Base-by-base conservation (phyloP, 1,139 yeast genomes). In the Zygosaccharomyces sapae region DNA sequence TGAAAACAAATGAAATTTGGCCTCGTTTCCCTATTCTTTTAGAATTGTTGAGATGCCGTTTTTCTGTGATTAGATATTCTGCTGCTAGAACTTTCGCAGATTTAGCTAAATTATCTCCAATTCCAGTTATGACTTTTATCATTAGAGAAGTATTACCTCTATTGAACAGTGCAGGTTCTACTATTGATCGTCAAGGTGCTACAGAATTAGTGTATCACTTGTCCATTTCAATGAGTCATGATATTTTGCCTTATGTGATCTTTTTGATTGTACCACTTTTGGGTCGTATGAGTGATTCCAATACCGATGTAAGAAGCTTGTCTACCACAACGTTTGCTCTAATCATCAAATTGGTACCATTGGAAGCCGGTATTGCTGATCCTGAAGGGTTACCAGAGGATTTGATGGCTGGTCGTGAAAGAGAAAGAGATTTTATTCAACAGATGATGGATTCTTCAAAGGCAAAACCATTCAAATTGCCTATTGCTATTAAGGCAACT, bases 361-460 rank as follows among this genome's bases (percentile, higher is more conserved):
- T 94, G 52, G 99, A 94, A 70, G 95, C 95, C 5, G 98, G 98
- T 61, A 90, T 94, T 41, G 92, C 96, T 1, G 97, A 92, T 67
- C 98, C 98, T 1, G 84, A 81, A 47, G 96, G 90, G 52, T 82
- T 94, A 83, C 95, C 97, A 1, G 74, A 75, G 50, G 90, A 86
- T 45, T 73, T 94, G 46, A 73, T 92, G 50, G 86, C 76, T 58
- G 97, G 96, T 5, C 84, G 97, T 65, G 97, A 90, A 58, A 77
- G 87, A 50, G 98, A 94, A 66, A 80, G 99, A 62, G 96, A 87
- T 57, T 94, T 94, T 59, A 86, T 94, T 52, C 86, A 86, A 55
- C 98, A 94, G 65, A 92, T 94, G 97, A 87, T 94, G 89, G 97
- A 94, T 65, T 95, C 96, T n/a, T 74, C 89, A 6, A 89, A 90